These are phyloP conservation scores for Naganishia vishniacii DNA, from an alignment of 768 basidiomycete genomes.

Conservation along the genomic window DNA sequence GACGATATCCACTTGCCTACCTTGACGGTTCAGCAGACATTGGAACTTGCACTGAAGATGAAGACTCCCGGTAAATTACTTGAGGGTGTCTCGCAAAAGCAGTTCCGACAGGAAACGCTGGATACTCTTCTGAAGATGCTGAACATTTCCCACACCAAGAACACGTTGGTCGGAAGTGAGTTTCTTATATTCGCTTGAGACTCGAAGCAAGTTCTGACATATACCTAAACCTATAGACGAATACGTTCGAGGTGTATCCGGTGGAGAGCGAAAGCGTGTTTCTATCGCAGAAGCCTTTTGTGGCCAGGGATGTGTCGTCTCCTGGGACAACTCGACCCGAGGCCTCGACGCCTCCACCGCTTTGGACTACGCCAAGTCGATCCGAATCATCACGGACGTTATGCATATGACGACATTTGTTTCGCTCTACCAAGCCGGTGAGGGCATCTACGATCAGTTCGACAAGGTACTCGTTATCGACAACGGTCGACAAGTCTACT, in stretches of 20 bases:
- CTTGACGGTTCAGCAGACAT: constrained; percentile 53
- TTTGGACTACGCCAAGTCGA: constrained; percentile 71
- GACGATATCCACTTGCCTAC: constrained; percentile 83
- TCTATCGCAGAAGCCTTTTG: constrained; percentile 52
- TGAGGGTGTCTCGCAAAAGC: constrained; percentile 53
- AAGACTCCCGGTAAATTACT: constrained; percentile 62
- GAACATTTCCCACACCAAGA: constrained; percentile 54
- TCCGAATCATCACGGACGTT: constrained; percentile 79
- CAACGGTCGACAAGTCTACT: constrained; percentile 69
- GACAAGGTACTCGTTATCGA: constrained; percentile 79
- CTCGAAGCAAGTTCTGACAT: not conserved
- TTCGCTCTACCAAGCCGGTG: constrained; percentile 79
- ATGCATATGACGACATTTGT: constrained; percentile 57
- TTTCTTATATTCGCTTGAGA: not conserved
- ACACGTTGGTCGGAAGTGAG: constrained; percentile 48
- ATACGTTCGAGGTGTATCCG: constrained; percentile 52
- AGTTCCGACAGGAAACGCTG: constrained; percentile 51
- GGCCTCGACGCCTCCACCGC: constrained; percentile 67
- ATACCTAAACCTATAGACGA: constrained; percentile 33
- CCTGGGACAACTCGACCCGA: constrained; percentile 60
- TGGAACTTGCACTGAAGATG: constrained; percentile 58
- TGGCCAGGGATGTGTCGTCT: constrained; percentile 43
- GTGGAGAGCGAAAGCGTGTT: constrained; percentile 53
- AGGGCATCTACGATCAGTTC: constrained; percentile 57
- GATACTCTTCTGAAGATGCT: constrained; percentile 53